These are phyloP conservation scores for Ogataea trehaloabstinens DNA, from an alignment of 805 yeast genomes.

Conservation along the genomic window DNA sequence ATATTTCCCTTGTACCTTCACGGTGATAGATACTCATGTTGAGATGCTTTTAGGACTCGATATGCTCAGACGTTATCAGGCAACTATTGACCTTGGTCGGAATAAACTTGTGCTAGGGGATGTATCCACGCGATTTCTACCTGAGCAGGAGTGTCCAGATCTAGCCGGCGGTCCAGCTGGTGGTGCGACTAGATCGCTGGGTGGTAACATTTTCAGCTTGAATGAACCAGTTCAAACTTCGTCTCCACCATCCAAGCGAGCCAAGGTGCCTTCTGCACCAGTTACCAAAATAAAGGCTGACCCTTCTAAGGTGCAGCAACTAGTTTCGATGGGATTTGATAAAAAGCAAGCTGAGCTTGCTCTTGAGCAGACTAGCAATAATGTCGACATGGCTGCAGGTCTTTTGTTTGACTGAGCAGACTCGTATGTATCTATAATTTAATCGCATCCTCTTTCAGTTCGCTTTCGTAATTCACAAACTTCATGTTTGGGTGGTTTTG, in stretches of 20 bases:
- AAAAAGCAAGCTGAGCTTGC: slow-evolving; percentile 64
- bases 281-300: slow-evolving; percentile 23
- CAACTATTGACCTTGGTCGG: slow-evolving; percentile 67
- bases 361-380: slow-evolving; percentile 64
- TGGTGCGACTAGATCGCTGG: slow-evolving; percentile 24
- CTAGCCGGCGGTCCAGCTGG: slow-evolving; percentile 20
- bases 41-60: slow-evolving; percentile 87
- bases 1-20: slow-evolving; percentile 64
- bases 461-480: slow-evolving; percentile 20
- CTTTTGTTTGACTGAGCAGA: slow-evolving; percentile 54
- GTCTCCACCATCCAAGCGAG: slow-evolving; percentile 9
- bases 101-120: slow-evolving; percentile 71
- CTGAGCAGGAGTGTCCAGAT: slow-evolving; percentile 67
- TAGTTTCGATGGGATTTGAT: slow-evolving; percentile 71
- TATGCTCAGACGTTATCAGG: slow-evolving; percentile 86
- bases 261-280: slow-evolving; percentile 23
- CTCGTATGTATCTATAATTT: no score
- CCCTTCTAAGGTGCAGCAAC: slow-evolving; percentile 35
- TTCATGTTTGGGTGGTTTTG: slow-evolving; percentile 54
- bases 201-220: slow-evolving; percentile 34
- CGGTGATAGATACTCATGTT: slow-evolving; percentile 66
- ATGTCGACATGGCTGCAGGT: slow-evolving; percentile 85
- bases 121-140: slow-evolving; percentile 66
- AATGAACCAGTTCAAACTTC: slow-evolving; percentile 1
- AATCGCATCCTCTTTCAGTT: slow-evolving; percentile 18